Conservation (phyloP, 495 filamentous ascomycete species). For the Penicillium parvum region DNA sequence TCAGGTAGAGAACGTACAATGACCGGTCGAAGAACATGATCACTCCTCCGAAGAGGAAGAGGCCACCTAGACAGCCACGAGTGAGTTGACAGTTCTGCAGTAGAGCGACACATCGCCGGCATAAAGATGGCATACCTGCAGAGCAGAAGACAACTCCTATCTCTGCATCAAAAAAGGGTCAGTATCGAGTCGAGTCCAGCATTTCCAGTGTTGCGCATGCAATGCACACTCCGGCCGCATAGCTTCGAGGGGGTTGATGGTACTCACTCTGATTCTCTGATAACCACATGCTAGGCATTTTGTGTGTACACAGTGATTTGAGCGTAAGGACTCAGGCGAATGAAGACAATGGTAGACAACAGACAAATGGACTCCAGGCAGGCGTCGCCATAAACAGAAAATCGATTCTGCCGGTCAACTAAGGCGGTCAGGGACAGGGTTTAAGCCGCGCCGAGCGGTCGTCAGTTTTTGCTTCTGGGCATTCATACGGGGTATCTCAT, state of each 20-base stretch:
- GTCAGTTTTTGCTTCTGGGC: conserved; percentile 1
- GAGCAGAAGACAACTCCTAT: conserved; percentile 94
- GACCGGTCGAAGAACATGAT: conserved; percentile 96
- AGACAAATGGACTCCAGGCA: neutral
- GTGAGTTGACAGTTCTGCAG: neutral
- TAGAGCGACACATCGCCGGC: neutral
- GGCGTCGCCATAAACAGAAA: conserved; percentile 15
- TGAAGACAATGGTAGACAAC: neutral
- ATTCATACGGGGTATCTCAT: neutral
- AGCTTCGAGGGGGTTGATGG: no score
- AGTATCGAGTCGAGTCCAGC: neutral
- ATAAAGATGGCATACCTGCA: conserved; percentile 60
- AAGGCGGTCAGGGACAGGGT: conserved; percentile 10
- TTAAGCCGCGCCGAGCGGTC: conserved; percentile 10
- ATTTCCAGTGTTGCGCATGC: conserved; percentile 3
- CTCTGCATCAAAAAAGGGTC: conserved; percentile 49
- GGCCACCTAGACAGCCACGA: conserved; percentile 54
- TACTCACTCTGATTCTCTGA: conserved; percentile 89
- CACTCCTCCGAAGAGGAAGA: conserved; percentile 91
- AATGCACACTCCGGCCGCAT: no score
- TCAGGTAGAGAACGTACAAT: conserved; percentile 52
- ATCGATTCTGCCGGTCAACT: conserved; percentile 11
- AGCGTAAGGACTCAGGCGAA: neutral
- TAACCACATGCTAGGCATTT: conserved; percentile 83
- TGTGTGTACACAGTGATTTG: neutral